These are phyloP conservation scores for Endothia cerciana DNA, from an alignment of 2,329 filamentous ascomycete species.

Conservation along the genomic window DNA sequence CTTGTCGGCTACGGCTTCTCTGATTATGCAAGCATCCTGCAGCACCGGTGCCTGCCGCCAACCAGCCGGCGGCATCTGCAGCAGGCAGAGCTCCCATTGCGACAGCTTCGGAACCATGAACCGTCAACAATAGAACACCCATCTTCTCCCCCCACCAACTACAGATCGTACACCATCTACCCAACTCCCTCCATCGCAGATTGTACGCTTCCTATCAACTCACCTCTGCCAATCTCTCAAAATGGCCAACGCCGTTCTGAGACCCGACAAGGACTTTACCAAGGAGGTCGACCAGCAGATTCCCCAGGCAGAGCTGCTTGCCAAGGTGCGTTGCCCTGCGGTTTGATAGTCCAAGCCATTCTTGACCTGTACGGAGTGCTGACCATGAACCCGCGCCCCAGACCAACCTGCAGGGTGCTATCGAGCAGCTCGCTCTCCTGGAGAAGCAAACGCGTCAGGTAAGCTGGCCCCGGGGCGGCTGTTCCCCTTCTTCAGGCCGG, in stretches of 20 bases:
- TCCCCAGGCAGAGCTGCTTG: slow-evolving; percentile 86
- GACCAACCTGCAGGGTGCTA: slow-evolving; percentile 80
- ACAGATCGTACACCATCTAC: not conserved
- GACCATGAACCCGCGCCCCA: slow-evolving; percentile 37
- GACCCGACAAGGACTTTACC: slow-evolving; percentile 98
- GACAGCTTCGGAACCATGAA: slow-evolving; percentile 22
- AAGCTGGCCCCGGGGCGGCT: slow-evolving; percentile 34
- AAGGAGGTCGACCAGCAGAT: slow-evolving; percentile 94
- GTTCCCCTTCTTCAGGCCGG: not conserved
- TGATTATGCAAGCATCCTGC: slow-evolving; percentile 1
- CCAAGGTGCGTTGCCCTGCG: slow-evolving; percentile 64
- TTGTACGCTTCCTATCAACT: not conserved
- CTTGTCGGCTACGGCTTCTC: not conserved
- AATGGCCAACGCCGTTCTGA: slow-evolving; percentile 84
- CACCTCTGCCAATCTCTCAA: slow-evolving; percentile 36
- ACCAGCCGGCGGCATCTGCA: slow-evolving; percentile 4
- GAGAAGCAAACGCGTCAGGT: slow-evolving; percentile 99
- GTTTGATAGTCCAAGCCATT: too few species aligned
- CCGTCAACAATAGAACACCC: slow-evolving; percentile 4
- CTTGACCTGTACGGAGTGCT: slow-evolving; percentile 9
- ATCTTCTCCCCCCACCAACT: not conserved
- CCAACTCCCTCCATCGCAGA: not conserved
- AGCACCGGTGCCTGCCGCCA: slow-evolving; percentile 24
- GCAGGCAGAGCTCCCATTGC: slow-evolving; percentile 31
- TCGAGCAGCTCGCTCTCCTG: slow-evolving; percentile 88